These are phyloP conservation scores for Haberlea rhodopensis DNA, from an alignment of 257 asterid species.

Conservation along the genomic window DNA sequence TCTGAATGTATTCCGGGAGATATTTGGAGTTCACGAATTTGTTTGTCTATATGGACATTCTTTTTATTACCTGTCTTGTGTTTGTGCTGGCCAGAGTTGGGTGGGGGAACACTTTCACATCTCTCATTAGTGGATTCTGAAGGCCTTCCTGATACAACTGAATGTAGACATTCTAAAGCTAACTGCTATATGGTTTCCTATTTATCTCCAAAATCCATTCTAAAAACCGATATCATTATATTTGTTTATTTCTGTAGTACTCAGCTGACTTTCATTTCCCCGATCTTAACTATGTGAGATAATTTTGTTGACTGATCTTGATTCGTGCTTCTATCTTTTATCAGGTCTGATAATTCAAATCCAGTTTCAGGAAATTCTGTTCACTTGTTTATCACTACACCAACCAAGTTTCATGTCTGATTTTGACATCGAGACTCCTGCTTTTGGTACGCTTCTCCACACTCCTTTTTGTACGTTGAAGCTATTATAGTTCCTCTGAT, in stretches of 20 bases:
- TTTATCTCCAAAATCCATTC: neutral
- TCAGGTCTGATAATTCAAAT: slow-evolving; percentile 25
- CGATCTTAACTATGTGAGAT: neutral
- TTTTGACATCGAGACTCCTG: slow-evolving; percentile 51
- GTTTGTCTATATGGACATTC: too few species aligned
- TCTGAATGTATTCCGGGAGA: too few species aligned
- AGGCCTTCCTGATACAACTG: too few species aligned
- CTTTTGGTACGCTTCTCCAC: slow-evolving; percentile 42
- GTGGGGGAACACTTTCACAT: too few species aligned
- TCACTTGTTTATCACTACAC: slow-evolving; percentile 17
- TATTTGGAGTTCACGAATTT: too few species aligned
- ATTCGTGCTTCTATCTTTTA: neutral
- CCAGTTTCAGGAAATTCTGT: slow-evolving; percentile 21
- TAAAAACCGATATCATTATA: neutral
- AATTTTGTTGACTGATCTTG: slow-evolving; percentile 9
- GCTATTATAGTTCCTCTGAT: neutral
- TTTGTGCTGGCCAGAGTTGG: too few species aligned
- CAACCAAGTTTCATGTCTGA: slow-evolving; percentile 62
- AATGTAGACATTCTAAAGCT: too few species aligned
- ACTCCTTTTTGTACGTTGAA: neutral
- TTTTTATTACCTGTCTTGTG: too few species aligned
- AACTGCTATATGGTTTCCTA: too few species aligned
- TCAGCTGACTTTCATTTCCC: neutral
- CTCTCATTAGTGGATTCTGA: too few species aligned
- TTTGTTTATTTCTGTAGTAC: too few species aligned